These are phyloP conservation scores for Ganoderma sinense DNA, from an alignment of 1,284 basidiomycete genomes.

Conservation along the genomic window DNA sequence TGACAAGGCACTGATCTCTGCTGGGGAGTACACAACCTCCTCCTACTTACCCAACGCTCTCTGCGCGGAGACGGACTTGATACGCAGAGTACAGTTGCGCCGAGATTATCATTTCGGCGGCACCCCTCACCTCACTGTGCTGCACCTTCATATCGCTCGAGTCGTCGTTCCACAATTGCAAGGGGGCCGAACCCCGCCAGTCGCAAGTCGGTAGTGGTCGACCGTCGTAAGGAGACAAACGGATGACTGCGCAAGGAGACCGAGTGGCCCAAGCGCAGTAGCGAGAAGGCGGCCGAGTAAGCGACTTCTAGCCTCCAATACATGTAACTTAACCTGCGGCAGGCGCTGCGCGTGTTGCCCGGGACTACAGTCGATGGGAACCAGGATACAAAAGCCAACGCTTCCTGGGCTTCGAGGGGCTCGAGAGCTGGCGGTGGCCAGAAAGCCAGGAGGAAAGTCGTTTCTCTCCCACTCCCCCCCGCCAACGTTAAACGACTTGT, in stretches of 20 bases:
- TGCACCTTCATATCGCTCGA: too few species aligned
- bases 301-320: background rate
- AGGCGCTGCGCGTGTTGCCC: background rate
- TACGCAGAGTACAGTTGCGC: background rate
- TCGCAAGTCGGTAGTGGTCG: background rate
- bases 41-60: background rate
- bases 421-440: background rate
- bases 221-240: background rate
- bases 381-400: background rate
- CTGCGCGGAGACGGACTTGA: background rate
- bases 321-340: background rate
- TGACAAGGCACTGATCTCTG: background rate
- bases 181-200: background rate
- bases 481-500: too few species aligned
- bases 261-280: background rate
- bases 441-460: background rate
- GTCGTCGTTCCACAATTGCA: too few species aligned
- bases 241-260: background rate
- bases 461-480: background rate
- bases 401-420: background rate
- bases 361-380: background rate
- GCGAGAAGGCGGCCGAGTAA: background rate
- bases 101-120: background rate
- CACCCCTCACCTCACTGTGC: too few species aligned
- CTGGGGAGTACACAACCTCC: background rate